A percentile compares a stretch with the other conserved stretches of the same genome.
Evolutionary conservation across 495 filamentous ascomycete species (phyloP).

Genomic region (Evernia prunastri): DNA sequence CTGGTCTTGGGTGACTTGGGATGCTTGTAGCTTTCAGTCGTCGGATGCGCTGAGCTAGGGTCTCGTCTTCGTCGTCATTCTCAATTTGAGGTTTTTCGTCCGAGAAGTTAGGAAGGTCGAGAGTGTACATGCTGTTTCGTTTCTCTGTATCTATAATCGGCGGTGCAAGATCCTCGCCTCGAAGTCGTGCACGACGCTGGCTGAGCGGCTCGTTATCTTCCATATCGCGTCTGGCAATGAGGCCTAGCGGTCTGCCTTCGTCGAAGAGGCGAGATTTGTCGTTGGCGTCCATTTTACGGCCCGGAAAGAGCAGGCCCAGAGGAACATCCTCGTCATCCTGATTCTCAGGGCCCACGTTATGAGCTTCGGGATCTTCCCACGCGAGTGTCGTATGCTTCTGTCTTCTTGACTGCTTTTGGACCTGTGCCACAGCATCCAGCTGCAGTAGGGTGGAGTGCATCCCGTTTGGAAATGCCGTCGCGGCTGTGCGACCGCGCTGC

Average conservation of each 20-base stretch:
- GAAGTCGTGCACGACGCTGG: conserved; percentile 66
- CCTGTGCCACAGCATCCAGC: conserved; percentile 83
- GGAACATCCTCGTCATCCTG: conserved; percentile 72
- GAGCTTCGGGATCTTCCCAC: conserved; percentile 68
- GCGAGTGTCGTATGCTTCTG: conserved; percentile 74
- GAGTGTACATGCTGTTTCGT: conserved; percentile 36
- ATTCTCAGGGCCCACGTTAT: conserved; percentile 31
- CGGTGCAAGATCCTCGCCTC: conserved; percentile 43
- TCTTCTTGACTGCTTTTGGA: conserved; percentile 68
- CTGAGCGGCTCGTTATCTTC: conserved; percentile 92
- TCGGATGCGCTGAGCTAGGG: conserved; percentile 64
- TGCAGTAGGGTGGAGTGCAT: conserved; percentile 86
- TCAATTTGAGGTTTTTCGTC: conserved; percentile 21
- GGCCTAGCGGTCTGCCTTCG: conserved; percentile 65
- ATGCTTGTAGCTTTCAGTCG: conserved; percentile 54
- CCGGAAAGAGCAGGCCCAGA: conserved; percentile 69
- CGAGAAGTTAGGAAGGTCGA: conserved; percentile 21
- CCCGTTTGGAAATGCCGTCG: conserved; percentile 62
- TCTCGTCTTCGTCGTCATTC: conserved; percentile 56
- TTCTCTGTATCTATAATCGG: conserved; percentile 31
- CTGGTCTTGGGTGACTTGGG: conserved; percentile 45
- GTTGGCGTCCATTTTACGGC: conserved; percentile 47
- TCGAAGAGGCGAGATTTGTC: conserved; percentile 37
- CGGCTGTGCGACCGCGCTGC: conserved; percentile 61
- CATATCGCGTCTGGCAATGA: conserved; percentile 76